A percentile compares a stretch with the other conserved stretches of the same genome.
Conservation (phyloP, 176 grass and related monocot species). For the Ananas comosus region DNA sequence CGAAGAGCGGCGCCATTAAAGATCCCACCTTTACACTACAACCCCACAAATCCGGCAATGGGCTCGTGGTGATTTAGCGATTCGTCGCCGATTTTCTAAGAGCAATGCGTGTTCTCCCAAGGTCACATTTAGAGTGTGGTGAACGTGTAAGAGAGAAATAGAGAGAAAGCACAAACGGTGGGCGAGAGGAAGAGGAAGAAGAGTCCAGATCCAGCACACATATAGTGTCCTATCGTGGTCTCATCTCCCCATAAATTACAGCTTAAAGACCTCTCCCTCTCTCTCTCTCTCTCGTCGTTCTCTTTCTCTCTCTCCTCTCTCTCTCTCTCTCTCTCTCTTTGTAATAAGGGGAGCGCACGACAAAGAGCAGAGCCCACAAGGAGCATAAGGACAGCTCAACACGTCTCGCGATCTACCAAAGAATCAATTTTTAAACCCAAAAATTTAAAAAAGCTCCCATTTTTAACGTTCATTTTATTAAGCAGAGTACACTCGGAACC, state of each 20-base stretch:
- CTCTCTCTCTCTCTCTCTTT: neutral
- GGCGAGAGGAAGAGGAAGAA: slow-evolving; percentile 25
- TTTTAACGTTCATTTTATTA: too few relatives aligned
- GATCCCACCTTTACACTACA: neutral
- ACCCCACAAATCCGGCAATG: neutral
- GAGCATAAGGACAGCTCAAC: slow-evolving; percentile 10
- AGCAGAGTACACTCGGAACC: too few relatives aligned
- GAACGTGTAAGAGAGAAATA: neutral
- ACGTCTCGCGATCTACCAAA: neutral
- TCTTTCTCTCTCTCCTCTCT: neutral
- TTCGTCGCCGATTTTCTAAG: neutral
- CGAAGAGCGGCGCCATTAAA: slow-evolving; percentile 32
- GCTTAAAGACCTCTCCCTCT: slow-evolving; percentile 11
- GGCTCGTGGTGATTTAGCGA: neutral
- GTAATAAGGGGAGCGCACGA: neutral
- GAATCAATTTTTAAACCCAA: neutral
- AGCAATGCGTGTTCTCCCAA: slow-evolving; percentile 9
- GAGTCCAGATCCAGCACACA: slow-evolving; percentile 8
- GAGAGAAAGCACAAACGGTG: slow-evolving; percentile 5
- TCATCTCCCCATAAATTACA: slow-evolving; percentile 4
- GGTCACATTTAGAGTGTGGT: slow-evolving; percentile 5
- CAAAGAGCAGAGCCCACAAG: neutral
- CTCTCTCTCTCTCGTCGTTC: slow-evolving; percentile 7
- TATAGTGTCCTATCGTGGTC: neutral
- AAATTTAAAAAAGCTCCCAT: neutral